Conservation (phyloP, 129 eudicot genomes). For the sunflower (Helianthus annuus) region DNA sequence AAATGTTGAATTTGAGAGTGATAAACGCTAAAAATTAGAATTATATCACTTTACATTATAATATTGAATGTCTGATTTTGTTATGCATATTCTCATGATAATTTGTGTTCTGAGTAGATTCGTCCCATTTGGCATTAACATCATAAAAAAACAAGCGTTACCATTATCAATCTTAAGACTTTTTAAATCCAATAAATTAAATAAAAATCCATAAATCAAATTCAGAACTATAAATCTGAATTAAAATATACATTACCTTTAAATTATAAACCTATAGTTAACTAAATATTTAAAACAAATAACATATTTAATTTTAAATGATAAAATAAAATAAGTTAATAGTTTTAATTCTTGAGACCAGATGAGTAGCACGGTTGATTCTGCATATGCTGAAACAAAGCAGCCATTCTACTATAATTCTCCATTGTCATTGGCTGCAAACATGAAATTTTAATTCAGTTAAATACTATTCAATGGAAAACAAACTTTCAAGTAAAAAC, state of each 20-base stretch:
- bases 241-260: not conserved
- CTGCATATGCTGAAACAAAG: constrained; percentile 70
- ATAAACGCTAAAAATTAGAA: too few relatives aligned
- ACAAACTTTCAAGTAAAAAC: not conserved
- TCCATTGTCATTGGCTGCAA: constrained; percentile 90
- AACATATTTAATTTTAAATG: not conserved
- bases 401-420: constrained; percentile 62
- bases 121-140: not conserved
- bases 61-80: too few relatives aligned
- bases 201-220: not conserved
- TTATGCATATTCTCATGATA: too few relatives aligned
- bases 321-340: not conserved
- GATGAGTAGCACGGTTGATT: constrained; percentile 34
- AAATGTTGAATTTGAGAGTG: too few relatives aligned
- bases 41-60: too few relatives aligned
- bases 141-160: not conserved
- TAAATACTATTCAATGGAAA: not conserved
- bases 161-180: not conserved
- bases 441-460: not conserved
- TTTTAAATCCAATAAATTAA: not conserved
- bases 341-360: constrained; percentile 19
- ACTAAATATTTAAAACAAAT: not conserved
- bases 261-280: not conserved
- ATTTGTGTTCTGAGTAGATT: too few relatives aligned
- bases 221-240: not conserved